phyloP scores from a whole-genome alignment of 306 rosid species.

The Spatholobus suberectus region DNA sequence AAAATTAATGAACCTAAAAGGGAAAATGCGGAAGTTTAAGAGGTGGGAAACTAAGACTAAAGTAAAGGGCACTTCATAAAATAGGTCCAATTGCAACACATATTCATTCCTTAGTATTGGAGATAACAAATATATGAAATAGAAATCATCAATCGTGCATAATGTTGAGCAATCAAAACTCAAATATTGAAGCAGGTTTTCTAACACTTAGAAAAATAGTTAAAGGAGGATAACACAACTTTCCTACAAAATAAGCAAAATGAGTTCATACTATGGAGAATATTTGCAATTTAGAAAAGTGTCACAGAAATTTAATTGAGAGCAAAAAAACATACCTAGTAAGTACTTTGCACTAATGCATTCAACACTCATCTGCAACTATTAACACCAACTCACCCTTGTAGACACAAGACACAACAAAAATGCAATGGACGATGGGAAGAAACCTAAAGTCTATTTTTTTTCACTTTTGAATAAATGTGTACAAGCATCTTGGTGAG shows the following conservation, averaged over 20 bases:
- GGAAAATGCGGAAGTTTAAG: not conserved
- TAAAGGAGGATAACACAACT: not conserved
- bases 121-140: not conserved
- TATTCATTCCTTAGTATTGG: not conserved
- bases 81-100: not conserved
- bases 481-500: not conserved
- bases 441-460: not conserved
- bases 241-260: not conserved
- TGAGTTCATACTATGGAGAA: not conserved
- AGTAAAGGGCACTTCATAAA: not conserved
- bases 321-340: not conserved
- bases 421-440: not conserved
- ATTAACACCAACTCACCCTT: too few relatives aligned
- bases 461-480: not conserved
- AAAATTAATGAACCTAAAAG: not conserved
- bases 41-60: not conserved
- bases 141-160: not conserved
- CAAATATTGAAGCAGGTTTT: not conserved
- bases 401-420: not conserved
- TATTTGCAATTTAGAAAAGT: not conserved
- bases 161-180: not conserved
- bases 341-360: not conserved
- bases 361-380: not conserved
- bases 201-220: not conserved
- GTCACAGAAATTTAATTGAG: too few relatives aligned